Evolutionary conservation across 306 rosid species (phyloP), one percentile per base, ranked within the genome.

Genomic region (Quercus dentata): DNA sequence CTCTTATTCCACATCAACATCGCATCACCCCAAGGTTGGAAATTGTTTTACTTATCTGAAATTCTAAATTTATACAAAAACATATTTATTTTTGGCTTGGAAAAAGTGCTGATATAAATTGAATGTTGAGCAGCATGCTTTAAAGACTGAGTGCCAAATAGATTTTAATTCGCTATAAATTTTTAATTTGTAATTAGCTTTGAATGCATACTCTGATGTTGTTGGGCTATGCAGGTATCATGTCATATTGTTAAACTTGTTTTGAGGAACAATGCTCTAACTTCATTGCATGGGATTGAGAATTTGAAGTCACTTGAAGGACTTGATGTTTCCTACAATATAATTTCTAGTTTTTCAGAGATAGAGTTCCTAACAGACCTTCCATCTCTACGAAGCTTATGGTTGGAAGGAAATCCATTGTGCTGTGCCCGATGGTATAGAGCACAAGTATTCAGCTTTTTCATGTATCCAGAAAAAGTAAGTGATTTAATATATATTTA

Each of bases 341-440:
- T 95, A 77, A 89, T 95, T 89, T 95, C 96, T 84, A 95, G 91
- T 80, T 91, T 93, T 90, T 85, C 93, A 75, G 98, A 95, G 90
- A 82, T 95, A 61, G 98, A 88, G 80, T 90, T 86, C 80, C 87
- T 93, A 72, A 84, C 79, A 13, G 90, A 92, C 59, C 97, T 95
- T 87, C 80, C 89, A 68, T 82, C 87, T 82, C 87, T 95, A 61
- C 88, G 74, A 80, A 88, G 86, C 85, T 74, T 95, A 79, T 95
- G 98, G 98, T 85, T 95, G 90, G 99, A 95, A 84, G 99, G 99
- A 75, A 95, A 95, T 85, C 99, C 99, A 75, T 79, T 95, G 76
- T 93, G 91, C 76, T 93, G 98, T 90, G 96, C 99, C 69, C 89
- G 97, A 78, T 95, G 99, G 99, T 95, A 91, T 83, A 86, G 99